Percentiles rank a stretch among this genome's conserved stretches.
Conservation (phyloP, 805 yeast genomes). For the Myxozyma geophila region DNA sequence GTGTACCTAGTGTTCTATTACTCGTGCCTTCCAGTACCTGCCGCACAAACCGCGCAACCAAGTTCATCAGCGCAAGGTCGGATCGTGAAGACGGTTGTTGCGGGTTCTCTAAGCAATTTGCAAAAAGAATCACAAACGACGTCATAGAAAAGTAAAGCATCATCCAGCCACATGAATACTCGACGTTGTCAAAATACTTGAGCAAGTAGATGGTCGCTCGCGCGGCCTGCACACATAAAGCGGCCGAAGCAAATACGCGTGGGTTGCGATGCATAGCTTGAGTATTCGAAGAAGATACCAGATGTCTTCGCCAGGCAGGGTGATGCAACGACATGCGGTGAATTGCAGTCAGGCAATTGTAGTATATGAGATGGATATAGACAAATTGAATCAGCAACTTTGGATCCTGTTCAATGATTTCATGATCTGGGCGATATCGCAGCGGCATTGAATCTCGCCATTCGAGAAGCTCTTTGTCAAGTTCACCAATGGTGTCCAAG, state of each 20-base stretch:
- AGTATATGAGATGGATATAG: slow-evolving; percentile 34
- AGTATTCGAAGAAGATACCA: background rate
- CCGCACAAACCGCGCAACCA: slow-evolving; percentile 21
- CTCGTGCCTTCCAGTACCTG: slow-evolving; percentile 2
- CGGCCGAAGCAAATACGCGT: slow-evolving; percentile 39
- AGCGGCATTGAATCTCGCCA: slow-evolving; percentile 39
- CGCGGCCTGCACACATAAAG: slow-evolving; percentile 39
- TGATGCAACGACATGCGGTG: slow-evolving; percentile 39
- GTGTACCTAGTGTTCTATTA: background rate
- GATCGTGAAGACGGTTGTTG: slow-evolving; percentile 31
- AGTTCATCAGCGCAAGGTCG: slow-evolving; percentile 36
- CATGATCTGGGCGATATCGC: slow-evolving; percentile 37
- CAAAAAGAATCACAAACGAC: slow-evolving; percentile 35
- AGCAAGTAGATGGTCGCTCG: slow-evolving; percentile 35
- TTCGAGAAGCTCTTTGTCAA: slow-evolving; percentile 36
- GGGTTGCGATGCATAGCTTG: slow-evolving; percentile 30
- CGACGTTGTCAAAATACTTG: slow-evolving; percentile 25
- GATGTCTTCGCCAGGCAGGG: slow-evolving; percentile 26
- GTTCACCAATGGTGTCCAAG: slow-evolving; percentile 35
- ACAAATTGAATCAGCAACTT: slow-evolving; percentile 18
- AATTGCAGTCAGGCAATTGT: slow-evolving; percentile 33
- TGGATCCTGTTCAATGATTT: slow-evolving; percentile 29
- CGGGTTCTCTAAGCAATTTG: slow-evolving; percentile 38
- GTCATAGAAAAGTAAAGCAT: slow-evolving; percentile 24
- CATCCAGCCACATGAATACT: slow-evolving; percentile 28